Conservation (phyloP, 129 eudicot species). For the Gnaphalium uliginosum region DNA sequence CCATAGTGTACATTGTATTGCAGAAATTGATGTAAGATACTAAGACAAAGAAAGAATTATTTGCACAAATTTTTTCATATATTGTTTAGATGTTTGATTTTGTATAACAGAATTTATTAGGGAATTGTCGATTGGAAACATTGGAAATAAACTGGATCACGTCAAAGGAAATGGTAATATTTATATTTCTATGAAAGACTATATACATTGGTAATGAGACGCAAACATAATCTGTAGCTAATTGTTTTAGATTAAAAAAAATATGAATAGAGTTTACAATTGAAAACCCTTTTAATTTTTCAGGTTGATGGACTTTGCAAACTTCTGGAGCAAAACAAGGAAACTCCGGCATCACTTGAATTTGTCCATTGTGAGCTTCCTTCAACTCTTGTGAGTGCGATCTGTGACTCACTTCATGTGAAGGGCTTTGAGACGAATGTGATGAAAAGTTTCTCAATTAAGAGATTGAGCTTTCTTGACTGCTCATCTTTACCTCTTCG, state of each 20-base stretch:
- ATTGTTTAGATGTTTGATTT: constrained; percentile 15
- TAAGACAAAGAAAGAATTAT: constrained; percentile 3
- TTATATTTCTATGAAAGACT: background rate
- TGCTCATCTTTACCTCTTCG: constrained; percentile 53
- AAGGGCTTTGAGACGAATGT: constrained; percentile 45
- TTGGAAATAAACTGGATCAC: constrained; percentile 67
- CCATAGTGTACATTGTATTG: constrained; percentile 56
- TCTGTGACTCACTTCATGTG: constrained; percentile 53
- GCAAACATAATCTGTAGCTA: too few species aligned
- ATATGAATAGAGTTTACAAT: too few species aligned
- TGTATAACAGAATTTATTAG: constrained; percentile 59
- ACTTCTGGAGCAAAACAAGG: constrained; percentile 58
- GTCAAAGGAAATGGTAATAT: constrained; percentile 58
- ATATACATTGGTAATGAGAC: background rate
- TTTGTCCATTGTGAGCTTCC: constrained; percentile 75
- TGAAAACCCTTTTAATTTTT: background rate
- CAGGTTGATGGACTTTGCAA: constrained; percentile 86
- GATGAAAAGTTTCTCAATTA: constrained; percentile 61
- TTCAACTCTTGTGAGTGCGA: constrained; percentile 50
- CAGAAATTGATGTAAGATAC: constrained; percentile 60
- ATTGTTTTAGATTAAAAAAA: too few species aligned
- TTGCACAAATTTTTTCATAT: background rate
- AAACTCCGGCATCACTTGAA: constrained; percentile 51
- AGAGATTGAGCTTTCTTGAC: constrained; percentile 61
- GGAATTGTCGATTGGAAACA: constrained; percentile 47